phyloP scores from a whole-genome alignment of 2,329 filamentous ascomycete species.

The Colletotrichum chlorophyti region DNA sequence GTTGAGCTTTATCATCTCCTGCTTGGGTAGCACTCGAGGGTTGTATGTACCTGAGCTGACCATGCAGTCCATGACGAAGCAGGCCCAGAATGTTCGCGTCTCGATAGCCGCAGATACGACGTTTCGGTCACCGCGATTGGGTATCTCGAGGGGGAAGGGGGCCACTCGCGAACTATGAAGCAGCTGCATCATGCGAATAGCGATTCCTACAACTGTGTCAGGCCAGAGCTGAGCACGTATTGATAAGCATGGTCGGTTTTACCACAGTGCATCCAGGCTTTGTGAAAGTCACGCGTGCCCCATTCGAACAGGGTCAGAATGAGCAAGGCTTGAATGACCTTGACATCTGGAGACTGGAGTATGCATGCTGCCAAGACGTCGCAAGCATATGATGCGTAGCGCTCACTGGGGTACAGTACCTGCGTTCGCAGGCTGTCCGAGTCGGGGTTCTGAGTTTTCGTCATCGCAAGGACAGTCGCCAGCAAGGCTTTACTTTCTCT shows the following conservation, averaged over 20 bases:
- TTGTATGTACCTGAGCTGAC: conserved; percentile 49
- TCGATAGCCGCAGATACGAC: conserved; percentile 38
- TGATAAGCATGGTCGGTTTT: not conserved
- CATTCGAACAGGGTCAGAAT: conserved; percentile 49
- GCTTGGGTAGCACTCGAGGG: conserved; percentile 43
- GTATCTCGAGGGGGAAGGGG: conserved; percentile 35
- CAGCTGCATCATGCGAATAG: conserved; percentile 46
- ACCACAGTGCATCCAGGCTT: conserved; percentile 50
- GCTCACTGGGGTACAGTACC: conserved; percentile 37
- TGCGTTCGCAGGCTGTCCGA: conserved; percentile 37
- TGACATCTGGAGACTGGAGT: conserved; percentile 38
- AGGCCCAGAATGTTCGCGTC: conserved; percentile 51
- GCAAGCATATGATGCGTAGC: conserved; percentile 40
- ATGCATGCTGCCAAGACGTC: conserved; percentile 36
- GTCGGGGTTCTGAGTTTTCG: conserved; percentile 39
- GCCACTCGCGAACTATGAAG: conserved; percentile 38
- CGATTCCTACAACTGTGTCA: conserved; percentile 38
- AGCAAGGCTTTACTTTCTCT: conserved; percentile 39
- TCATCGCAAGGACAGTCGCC: conserved; percentile 37
- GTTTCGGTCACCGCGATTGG: conserved; percentile 29
- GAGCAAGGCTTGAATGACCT: conserved; percentile 46
- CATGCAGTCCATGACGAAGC: conserved; percentile 53
- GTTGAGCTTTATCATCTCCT: conserved; percentile 42
- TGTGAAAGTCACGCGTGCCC: conserved; percentile 48
- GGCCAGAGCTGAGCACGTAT: too few species aligned